Base-by-base conservation (phyloP, 192 early-diverging fungal species). In the Rhizophagus prolifer region DNA sequence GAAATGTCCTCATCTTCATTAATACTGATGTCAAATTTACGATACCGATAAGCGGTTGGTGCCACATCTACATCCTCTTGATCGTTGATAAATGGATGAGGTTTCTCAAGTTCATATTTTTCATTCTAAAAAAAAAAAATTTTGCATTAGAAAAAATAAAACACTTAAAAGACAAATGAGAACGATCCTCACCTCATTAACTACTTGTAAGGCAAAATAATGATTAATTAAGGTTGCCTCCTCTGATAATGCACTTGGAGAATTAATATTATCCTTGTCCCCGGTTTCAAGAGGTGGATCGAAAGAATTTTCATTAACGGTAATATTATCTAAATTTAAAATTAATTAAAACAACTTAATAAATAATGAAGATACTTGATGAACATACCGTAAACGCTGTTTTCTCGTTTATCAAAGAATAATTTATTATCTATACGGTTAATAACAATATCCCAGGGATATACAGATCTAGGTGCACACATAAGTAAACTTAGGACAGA, bases 371-470 rank as follows among this genome's bases (percentile, higher is more conserved):
- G 9, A 36, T 19, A 64, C 3, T 69, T 62, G 34, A 58, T 9
- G 44, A 38, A 63, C 19, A 54, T 21, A 89, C 85, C 89, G 70
- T 91, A 92, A 16, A 85, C 84, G 16, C 94, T 93, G 64, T 92
- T 94, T 46, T 91, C 87, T 61, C 97, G 90, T 86, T 96, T 98
- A 82, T 99, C 97, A 61, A 99, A 87, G 81, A 92, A 91, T 61
- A 99, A 83, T 83, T 92, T 90, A 79, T 90, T 91, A 69, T 88
- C 90, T 14, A 86, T 85, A 77, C 95, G 94, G 79, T 88, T 94
- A 68, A 97, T 89, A 50, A 99, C 91, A 64, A 99, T 90, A 76
- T 99, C 97, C 95, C 95, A 99, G 19, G 95, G 92, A 83, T 96
- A 97, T 59, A 95, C 92, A 23, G 95, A 92, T 70, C 95, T 91